Base-by-base conservation (phyloP, 352 stramenopile genomes). In the Phytophthora palmivora region DNA sequence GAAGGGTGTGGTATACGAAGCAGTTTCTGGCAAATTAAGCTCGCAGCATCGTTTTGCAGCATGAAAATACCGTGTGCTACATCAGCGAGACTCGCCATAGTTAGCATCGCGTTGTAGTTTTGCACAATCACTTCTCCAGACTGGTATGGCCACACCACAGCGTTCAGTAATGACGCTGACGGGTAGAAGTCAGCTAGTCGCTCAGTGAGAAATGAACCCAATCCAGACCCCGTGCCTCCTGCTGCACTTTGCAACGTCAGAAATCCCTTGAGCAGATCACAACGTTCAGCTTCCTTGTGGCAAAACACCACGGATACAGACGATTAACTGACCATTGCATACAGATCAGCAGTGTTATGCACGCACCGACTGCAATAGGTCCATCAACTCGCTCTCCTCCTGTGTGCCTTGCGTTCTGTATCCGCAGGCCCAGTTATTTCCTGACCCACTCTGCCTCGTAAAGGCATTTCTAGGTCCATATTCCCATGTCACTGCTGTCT, bases 101-200 rank as follows among this genome's bases (percentile, higher is more conserved):
- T 96, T 19, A 97, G 84, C 48, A 96, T 64, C n/a, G 86, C 73
- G 68, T 97, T 97, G 73, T 96, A 96, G 64, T 95, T 94, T 58
- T 97, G 89, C 38, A 96, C 85, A 30, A 96, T 93, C 11, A 95
- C 85, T 59, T 97, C 88, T 3, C 89, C 89, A 14, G 83, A 79
- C 12, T 72, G 63, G 58, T 96, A 88, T n/a, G 88, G 88, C 84
- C 87, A 95, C 53, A 96, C 84, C 24, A 92, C 79, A 9, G 78
- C 70, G 63, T 96, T 95, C 11, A 95, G 53, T 26, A 87, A 52
- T 11, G 73, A 77, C 6, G 67, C 65, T 12, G 66, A 71, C 16
- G 85, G 79, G 53, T 87, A 91, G 21, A 79, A 61, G 53, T 95
- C 87, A 7, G 72, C 70, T 5, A 96, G 46, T 33, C 64, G 58